These are phyloP conservation scores for Solanum microdontum DNA, from an alignment of 257 asterid genomes.

Conservation along the genomic window DNA sequence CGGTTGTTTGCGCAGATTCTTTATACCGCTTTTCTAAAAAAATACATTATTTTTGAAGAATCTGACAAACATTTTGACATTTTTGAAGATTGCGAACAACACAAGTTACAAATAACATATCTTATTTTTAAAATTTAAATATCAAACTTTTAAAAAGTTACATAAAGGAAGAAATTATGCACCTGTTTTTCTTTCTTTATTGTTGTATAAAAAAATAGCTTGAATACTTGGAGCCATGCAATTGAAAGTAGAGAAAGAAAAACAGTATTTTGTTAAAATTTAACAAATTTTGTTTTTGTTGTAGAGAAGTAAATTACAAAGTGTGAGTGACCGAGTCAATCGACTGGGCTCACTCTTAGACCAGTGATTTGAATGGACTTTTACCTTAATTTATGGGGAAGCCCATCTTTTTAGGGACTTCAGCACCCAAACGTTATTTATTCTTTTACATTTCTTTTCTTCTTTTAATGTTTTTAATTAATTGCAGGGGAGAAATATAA, in stretches of 20 bases:
- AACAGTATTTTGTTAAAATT: neutral
- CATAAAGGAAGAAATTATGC: neutral
- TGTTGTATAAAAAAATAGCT: neutral
- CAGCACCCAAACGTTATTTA: neutral
- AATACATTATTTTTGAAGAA: neutral
- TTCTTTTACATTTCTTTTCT: neutral
- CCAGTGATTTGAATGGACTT: neutral
- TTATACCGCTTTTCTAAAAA: neutral
- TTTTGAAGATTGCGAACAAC: rapidly evolving
- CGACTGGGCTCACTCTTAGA: neutral
- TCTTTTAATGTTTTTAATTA: neutral
- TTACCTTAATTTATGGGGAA: neutral
- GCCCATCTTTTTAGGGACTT: neutral
- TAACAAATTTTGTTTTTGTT: neutral
- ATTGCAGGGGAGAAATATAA: neutral
- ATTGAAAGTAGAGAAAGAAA: neutral
- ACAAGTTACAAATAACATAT: neutral
- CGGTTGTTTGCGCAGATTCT: neutral
- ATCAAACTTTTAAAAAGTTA: neutral
- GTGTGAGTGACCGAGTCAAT: neutral
- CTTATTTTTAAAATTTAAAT: neutral
- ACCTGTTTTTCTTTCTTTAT: neutral
- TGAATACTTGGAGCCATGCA: neutral
- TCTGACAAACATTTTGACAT: neutral
- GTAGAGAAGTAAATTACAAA: neutral